These are phyloP conservation scores for Trichoderma sp. DNA, from an alignment of 2,329 filamentous ascomycete genomes.

Conservation along the genomic window DNA sequence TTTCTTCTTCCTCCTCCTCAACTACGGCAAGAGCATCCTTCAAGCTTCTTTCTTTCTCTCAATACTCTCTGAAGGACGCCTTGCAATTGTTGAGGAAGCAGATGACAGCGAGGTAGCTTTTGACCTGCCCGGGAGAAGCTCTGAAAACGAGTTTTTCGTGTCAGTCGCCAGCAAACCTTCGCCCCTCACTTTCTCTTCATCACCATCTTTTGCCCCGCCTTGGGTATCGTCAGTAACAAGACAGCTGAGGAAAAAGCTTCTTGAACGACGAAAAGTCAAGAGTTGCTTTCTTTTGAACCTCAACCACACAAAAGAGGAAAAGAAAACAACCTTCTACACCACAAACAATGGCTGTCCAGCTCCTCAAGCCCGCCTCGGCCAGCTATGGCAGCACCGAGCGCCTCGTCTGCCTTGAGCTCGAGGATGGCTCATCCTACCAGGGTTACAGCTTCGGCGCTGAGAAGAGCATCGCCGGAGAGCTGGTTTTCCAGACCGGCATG, in stretches of 20 bases:
- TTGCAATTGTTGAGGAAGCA: conserved; percentile 24
- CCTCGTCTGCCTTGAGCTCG: conserved; percentile 83
- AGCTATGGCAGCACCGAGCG: conserved; percentile 53
- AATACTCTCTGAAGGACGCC: background rate
- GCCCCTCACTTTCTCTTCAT: conserved; percentile 27
- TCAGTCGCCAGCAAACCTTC: conserved; percentile 37
- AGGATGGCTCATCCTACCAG: conserved; percentile 88
- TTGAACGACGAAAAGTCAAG: background rate
- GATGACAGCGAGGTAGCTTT: conserved; percentile 42
- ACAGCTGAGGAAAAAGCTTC: conserved; percentile 4
- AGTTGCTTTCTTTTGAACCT: conserved; percentile 1
- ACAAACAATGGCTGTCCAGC: conserved; percentile 36
- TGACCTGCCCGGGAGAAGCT: conserved; percentile 39
- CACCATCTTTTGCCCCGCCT: conserved; percentile 32
- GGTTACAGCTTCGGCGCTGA: conserved; percentile 95
- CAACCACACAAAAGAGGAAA: conserved; percentile 15
- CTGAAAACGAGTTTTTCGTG: conserved; percentile 43
- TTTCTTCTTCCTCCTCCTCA: conserved; percentile 19
- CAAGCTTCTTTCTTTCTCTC: conserved; percentile 2
- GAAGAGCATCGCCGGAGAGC: conserved; percentile 92
- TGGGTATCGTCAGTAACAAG: conserved; percentile 13
- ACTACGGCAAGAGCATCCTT: conserved; percentile 11
- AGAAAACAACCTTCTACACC: background rate
- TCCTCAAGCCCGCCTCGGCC: conserved; percentile 60
- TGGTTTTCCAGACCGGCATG: conserved; percentile 99